Evolutionary conservation across 768 basidiomycete species (phyloP).

Genomic region (Psilocybe subaeruginosa): DNA sequence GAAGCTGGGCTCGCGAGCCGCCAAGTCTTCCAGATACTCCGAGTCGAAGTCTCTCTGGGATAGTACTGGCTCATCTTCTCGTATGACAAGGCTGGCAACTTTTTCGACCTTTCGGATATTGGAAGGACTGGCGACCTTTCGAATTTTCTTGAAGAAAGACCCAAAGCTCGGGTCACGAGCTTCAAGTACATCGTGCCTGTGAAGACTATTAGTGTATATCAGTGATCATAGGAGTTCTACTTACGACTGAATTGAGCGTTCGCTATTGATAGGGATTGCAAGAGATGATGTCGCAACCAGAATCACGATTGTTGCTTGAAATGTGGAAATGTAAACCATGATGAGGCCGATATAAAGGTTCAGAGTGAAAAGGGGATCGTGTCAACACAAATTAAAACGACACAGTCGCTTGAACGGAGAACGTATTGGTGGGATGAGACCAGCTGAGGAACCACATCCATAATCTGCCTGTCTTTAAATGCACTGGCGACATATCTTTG

Average conservation of each 20-base stretch:
- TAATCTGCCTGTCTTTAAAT: constrained; percentile 3
- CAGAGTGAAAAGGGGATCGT: constrained; percentile 2
- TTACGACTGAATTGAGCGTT: constrained; percentile 3
- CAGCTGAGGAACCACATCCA: constrained; percentile 16
- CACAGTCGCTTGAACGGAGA: not conserved
- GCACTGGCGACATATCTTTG: not conserved
- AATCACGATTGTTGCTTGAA: constrained; percentile 5
- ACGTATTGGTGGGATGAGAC: constrained; percentile 11
- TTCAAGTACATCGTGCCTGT: constrained; percentile 8
- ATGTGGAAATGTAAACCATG: constrained; percentile 13
- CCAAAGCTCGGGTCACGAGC: constrained; percentile 13
- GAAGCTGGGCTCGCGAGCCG: constrained; percentile 15
- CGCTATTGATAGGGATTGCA: constrained; percentile 8
- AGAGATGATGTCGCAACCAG: constrained; percentile 4
- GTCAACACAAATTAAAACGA: constrained; percentile 14
- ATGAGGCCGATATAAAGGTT: not conserved
- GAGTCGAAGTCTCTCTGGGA: not conserved
- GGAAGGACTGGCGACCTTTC: constrained; percentile 3
- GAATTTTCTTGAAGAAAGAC: constrained; percentile 14
- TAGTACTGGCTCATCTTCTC: not conserved
- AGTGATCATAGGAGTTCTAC: not conserved
- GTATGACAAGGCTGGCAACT: constrained; percentile 1
- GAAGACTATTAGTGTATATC: not conserved
- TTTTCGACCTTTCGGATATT: constrained; percentile 6
- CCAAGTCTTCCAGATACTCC: constrained; percentile 13